Evolutionary conservation across 2,329 filamentous ascomycete species (phyloP), one percentile per base, ranked within the genome.

Genomic region (Acephala macrosclerotiorum): DNA sequence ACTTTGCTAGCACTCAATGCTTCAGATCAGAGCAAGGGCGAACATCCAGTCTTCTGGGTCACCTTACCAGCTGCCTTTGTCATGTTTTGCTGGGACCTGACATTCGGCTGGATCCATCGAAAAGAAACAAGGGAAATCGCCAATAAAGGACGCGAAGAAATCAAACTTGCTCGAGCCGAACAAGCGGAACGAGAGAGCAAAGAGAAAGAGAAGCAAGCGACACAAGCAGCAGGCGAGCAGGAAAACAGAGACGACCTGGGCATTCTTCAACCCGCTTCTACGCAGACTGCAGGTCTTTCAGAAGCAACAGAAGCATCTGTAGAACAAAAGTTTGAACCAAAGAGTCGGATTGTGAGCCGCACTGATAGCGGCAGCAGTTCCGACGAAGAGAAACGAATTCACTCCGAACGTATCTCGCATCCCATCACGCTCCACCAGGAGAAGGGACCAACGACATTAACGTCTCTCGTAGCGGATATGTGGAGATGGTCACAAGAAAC

Each of bases 71-170:
- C 87, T 0, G 89, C 90, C 0, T 80, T 87, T 33, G 77, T 92
- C 59, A 89, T 91, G 85, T 85, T 93, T 53, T 85, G 83, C 70
- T 92, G 88, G 83, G 90, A 93, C 70, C 45, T 92, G 6, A 78
- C 70, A 0, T 87, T 83, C 66, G 91, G 90, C 0, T 93, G 89
- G 90, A 71, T 81, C 1, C 80, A 88, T 72, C 83, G 89, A 2
- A 74, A 87, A 3, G 84, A 90, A 67, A 91, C 89, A 0, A 85
- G 89, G 0, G 79, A 84, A 18, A 89, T 91, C 49, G 87, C 90
- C 2, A 80, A 80, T 2, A 82, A 82, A 53, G 87, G 88, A 2
- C 82, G 85, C 25, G 71, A 79, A 29, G 83, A 85, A 42, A 72
- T 85, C 29, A 80, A 84, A 70, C 71, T 74, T 11, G 79, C 80